These are phyloP conservation scores for Phylloporus arenicola DNA, from an alignment of 768 basidiomycete genomes.

Conservation along the genomic window DNA sequence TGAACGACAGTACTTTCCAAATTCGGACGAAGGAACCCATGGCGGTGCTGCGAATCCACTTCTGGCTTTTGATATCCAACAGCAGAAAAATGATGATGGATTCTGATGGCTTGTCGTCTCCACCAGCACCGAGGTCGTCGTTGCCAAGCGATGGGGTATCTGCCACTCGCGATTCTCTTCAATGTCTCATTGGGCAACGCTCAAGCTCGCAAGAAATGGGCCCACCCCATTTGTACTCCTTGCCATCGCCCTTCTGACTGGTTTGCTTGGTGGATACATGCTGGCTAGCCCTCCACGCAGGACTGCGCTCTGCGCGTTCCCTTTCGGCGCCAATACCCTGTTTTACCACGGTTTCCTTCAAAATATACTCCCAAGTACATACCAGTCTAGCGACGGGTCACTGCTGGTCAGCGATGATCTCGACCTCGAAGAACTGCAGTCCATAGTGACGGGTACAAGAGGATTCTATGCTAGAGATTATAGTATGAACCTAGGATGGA, in stretches of 20 bases:
- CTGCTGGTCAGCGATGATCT: conserved; percentile 19
- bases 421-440: conserved; percentile 29
- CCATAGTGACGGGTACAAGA: conserved; percentile 33
- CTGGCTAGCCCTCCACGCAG: conserved; percentile 13
- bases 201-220: conserved; percentile 14
- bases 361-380: not conserved
- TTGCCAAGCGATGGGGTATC: conserved; percentile 12
- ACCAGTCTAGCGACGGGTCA: conserved; percentile 1
- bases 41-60: not conserved
- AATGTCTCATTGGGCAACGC: conserved; percentile 8
- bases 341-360: not conserved
- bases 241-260: conserved; percentile 19
- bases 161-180: conserved; percentile 12
- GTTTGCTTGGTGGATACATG: conserved; percentile 24
- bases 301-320: conserved; percentile 17
- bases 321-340: conserved; percentile 5
- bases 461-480: conserved; percentile 43
- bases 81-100: too few species aligned
- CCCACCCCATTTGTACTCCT: conserved; percentile 12
- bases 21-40: not conserved
- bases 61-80: too few species aligned
- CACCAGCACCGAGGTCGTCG: too few species aligned
- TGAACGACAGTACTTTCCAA: not conserved
- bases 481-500: conserved; percentile 43
- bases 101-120: too few species aligned